Conservation (phyloP, 352 stramenopile genomes). For the Pythium sukuiense region DNA sequence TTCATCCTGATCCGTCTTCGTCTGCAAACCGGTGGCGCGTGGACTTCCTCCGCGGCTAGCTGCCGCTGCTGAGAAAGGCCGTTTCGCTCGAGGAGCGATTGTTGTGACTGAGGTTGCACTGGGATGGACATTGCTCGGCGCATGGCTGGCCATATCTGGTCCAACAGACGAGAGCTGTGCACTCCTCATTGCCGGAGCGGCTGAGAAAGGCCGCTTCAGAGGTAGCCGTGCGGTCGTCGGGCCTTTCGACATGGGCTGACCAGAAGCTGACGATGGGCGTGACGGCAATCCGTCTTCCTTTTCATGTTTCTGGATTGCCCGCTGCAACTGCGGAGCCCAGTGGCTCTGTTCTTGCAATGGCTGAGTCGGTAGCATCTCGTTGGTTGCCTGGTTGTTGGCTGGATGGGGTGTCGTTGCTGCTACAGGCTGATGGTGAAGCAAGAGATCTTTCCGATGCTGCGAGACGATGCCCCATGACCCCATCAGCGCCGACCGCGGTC, state of each 20-base stretch:
- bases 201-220: slow-evolving; percentile 23
- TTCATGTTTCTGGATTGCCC: not conserved
- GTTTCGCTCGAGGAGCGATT: not conserved
- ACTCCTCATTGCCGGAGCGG: slow-evolving; percentile 7
- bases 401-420: not conserved
- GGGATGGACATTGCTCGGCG: not conserved
- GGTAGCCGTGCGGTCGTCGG: not conserved
- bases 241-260: not conserved
- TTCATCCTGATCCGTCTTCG: not conserved
- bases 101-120: not conserved
- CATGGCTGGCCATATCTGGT: not conserved
- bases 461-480: slow-evolving; percentile 13
- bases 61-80: slow-evolving; percentile 22
- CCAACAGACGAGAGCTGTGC: not conserved
- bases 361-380: not conserved
- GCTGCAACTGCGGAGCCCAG: slow-evolving; percentile 10
- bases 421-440: not conserved
- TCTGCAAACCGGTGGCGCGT: not conserved
- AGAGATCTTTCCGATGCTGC: slow-evolving; percentile 14
- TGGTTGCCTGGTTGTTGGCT: slow-evolving; percentile 1
- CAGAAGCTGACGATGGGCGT: not conserved
- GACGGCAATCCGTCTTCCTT: not conserved
- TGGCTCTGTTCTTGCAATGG: not conserved
- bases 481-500: slow-evolving; percentile 20
- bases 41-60: not conserved